A percentile compares a stretch with the other conserved stretches of the same genome.
Conservation (phyloP, 805 yeast genomes). For the Gaillardinia entomophila region DNA sequence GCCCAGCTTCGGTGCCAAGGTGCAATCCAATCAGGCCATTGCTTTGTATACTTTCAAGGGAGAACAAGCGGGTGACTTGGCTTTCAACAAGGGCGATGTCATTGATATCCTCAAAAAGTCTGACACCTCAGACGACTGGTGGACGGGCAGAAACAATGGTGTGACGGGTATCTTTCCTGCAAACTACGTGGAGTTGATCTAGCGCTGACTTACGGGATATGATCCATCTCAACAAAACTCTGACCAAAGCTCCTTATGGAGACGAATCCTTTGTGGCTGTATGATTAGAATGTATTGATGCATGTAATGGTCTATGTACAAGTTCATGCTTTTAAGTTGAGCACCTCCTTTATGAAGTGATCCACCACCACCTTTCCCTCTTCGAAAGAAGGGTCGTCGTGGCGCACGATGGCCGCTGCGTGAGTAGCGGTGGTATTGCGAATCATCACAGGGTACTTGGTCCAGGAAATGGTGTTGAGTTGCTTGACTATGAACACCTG, state of each 20-base stretch:
- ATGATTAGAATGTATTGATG: not conserved
- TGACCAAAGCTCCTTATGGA: too few relatives aligned
- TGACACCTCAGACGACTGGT: constrained; percentile 93
- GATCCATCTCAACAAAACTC: too few relatives aligned
- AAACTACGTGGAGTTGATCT: constrained; percentile 82
- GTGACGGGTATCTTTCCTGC: constrained; percentile 95
- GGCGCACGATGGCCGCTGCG: constrained; percentile 74
- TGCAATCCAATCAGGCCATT: constrained; percentile 69
- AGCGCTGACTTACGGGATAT: too few relatives aligned
- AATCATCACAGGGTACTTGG: constrained; percentile 65
- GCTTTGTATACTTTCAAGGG: constrained; percentile 88
- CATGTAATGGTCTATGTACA: too few relatives aligned
- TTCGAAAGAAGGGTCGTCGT: constrained; percentile 42
- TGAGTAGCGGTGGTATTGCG: constrained; percentile 64
- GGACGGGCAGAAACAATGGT: constrained; percentile 91
- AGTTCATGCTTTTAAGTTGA: too few relatives aligned
- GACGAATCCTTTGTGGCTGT: not conserved
- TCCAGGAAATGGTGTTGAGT: constrained; percentile 61
- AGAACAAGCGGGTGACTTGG: constrained; percentile 87
- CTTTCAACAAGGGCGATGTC: constrained; percentile 92
- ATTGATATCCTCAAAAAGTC: constrained; percentile 82
- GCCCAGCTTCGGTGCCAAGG: constrained; percentile 29
- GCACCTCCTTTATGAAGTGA: constrained; percentile 51
- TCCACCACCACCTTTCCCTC: constrained; percentile 67
- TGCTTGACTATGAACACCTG: constrained; percentile 49